Conservation (phyloP, 805 yeast species). For the Pichia eremophila region DNA sequence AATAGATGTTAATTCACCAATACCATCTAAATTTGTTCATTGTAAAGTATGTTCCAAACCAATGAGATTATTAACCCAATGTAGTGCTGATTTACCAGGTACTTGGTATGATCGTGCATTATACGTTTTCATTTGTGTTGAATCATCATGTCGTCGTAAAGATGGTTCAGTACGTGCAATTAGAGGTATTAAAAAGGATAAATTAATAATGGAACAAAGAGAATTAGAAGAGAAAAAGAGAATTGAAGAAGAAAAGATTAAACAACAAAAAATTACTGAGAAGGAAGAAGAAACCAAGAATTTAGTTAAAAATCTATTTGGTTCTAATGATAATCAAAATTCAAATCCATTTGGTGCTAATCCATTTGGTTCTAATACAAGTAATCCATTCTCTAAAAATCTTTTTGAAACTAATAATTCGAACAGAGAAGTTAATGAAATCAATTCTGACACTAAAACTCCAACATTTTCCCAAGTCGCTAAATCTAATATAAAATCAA, state of each 20-base stretch:
- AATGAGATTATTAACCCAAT: slow-evolving; percentile 67
- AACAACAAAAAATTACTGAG: slow-evolving; percentile 33
- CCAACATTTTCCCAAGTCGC: slow-evolving; percentile 3
- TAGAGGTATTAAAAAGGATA: slow-evolving; percentile 64
- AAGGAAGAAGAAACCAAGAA: slow-evolving; percentile 32
- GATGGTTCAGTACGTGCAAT: slow-evolving; percentile 67
- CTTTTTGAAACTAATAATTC: neutral
- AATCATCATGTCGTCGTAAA: slow-evolving; percentile 54
- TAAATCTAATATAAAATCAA: neutral
- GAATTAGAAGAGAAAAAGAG: slow-evolving; percentile 32
- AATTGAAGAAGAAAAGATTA: slow-evolving; percentile 34
- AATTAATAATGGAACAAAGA: slow-evolving; percentile 33
- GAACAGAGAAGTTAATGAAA: neutral
- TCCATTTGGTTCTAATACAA: slow-evolving; percentile 14
- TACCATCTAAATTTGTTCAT: slow-evolving; percentile 39
- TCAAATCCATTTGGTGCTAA: slow-evolving; percentile 23
- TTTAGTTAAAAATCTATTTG: slow-evolving; percentile 26
- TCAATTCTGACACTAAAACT: neutral
- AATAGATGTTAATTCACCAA: slow-evolving; percentile 53
- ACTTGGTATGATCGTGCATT: slow-evolving; percentile 70
- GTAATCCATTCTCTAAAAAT: neutral
- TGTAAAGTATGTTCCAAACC: slow-evolving; percentile 60
- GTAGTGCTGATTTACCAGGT: slow-evolving; percentile 68
- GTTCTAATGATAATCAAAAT: neutral
- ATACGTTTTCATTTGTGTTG: slow-evolving; percentile 69